Conservation (phyloP, 2,329 filamentous ascomycete genomes). For the Trichoderma atroviride region DNA sequence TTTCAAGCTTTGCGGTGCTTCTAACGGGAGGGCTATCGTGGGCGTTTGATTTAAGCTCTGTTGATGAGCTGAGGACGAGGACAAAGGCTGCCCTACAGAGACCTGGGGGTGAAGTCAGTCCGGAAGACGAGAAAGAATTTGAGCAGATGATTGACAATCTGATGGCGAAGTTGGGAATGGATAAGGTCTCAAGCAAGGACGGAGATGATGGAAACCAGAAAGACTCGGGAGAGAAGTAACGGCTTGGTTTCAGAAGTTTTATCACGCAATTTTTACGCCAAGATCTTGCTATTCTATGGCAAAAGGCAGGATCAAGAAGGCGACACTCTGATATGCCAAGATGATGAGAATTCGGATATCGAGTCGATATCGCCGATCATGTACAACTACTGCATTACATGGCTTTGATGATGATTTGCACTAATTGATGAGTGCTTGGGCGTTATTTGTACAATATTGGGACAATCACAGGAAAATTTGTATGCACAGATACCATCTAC, state of each 20-base stretch:
- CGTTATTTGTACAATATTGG: constrained; percentile 13
- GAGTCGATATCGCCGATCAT: background rate
- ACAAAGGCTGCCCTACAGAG: constrained; percentile 50
- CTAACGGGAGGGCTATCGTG: constrained; percentile 72
- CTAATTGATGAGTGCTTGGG: background rate
- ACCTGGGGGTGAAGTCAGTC: constrained; percentile 34
- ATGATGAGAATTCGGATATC: background rate
- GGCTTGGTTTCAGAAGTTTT: background rate
- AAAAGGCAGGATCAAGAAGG: background rate
- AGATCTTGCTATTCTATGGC: background rate
- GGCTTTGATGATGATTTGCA: background rate
- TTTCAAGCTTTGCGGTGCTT: constrained; percentile 75
- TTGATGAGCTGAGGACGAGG: constrained; percentile 64
- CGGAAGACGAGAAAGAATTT: constrained; percentile 61
- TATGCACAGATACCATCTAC: background rate
- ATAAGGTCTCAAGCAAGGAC: constrained; percentile 26
- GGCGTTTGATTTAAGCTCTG: constrained; percentile 72
- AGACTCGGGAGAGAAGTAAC: constrained; percentile 1
- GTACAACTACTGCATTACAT: background rate
- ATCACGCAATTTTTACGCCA: background rate
- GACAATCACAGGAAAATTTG: background rate
- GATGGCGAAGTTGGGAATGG: constrained; percentile 54
- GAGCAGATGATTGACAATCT: constrained; percentile 63
- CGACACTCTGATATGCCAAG: background rate
- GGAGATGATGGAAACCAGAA: background rate